Evolutionary conservation across 208 protist genomes (phyloP).

Genomic region (Leishmania turanica): DNA sequence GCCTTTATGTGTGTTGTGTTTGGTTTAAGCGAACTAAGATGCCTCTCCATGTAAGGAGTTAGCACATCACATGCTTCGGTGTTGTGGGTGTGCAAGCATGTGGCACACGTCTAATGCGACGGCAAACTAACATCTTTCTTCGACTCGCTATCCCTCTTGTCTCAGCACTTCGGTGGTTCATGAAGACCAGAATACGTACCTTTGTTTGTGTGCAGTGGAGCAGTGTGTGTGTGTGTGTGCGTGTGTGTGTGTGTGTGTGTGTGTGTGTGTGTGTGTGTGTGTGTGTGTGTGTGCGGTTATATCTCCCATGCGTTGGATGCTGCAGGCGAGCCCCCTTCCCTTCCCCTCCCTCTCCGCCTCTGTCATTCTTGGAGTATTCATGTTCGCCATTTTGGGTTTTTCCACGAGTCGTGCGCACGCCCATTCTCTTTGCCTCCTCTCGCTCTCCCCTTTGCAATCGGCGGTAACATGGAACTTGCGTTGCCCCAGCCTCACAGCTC

Average conservation of each 20-base stretch:
- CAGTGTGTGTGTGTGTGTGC: background rate
- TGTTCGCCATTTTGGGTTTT: background rate
- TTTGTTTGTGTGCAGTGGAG: background rate
- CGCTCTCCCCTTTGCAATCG: background rate
- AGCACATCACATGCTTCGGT: background rate
- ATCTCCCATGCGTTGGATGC: background rate
- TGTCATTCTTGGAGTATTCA: background rate
- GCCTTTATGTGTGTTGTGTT: background rate
- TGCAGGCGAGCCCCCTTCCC: too few species aligned
- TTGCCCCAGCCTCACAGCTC: background rate
- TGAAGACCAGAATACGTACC: background rate
- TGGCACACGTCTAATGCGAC: conserved; percentile 4
- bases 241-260: too few species aligned
- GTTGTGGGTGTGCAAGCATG: background rate
- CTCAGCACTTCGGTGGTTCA: background rate
- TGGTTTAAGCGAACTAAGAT: conserved; percentile 8
- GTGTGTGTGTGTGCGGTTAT: background rate
- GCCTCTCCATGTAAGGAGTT: conserved; percentile 5
- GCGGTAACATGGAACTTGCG: background rate
- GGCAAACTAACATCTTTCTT: background rate
- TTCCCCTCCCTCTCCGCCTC: background rate
- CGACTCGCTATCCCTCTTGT: background rate
- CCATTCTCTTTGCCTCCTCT: background rate
- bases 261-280: background rate
- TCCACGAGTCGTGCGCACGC: background rate